A percentile compares a stretch with the other conserved stretches of the same genome.
These are phyloP conservation scores for Clavaria fumosa DNA, from an alignment of 768 basidiomycete genomes.

Conservation along the genomic window DNA sequence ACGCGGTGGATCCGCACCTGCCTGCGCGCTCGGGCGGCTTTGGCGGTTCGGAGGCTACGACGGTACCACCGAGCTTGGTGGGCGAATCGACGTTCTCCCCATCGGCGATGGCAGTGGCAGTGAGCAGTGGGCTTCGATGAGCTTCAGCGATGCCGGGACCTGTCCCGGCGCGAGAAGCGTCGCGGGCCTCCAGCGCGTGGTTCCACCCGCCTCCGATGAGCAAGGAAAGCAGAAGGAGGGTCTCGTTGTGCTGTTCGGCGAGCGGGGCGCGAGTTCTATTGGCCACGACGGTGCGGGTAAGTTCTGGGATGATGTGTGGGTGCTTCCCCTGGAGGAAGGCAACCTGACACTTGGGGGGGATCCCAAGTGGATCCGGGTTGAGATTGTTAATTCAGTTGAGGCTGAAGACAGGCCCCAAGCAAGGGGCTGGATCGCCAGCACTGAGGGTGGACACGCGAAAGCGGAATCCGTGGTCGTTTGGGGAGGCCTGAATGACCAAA, in stretches of 20 bases:
- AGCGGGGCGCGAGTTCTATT: neutral
- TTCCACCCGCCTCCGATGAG: neutral
- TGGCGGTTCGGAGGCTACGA: too few relatives aligned
- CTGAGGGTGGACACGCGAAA: neutral
- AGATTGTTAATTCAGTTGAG: neutral
- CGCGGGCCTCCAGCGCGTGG: constrained; percentile 1
- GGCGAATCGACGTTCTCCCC: too few relatives aligned
- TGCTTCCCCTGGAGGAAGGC: neutral
- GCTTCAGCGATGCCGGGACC: too few relatives aligned
- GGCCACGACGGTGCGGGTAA: constrained; percentile 4
- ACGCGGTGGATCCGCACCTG: constrained; percentile 1
- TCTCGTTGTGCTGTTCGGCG: constrained; percentile 1
- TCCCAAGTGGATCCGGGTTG: constrained; percentile 1
- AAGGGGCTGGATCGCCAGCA: constrained; percentile 2
- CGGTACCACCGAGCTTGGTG: too few relatives aligned
- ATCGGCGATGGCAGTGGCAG: too few relatives aligned
- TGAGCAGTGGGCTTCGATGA: too few relatives aligned
- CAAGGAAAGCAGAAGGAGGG: neutral
- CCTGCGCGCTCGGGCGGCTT: too few relatives aligned
- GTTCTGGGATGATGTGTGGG: constrained; percentile 4
- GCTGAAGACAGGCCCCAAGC: constrained; percentile 2
- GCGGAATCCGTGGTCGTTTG: constrained; percentile 2
- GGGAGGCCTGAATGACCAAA: constrained; percentile 5
- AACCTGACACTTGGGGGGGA: constrained; percentile 1
- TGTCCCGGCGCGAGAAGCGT: too few relatives aligned